These are phyloP conservation scores for Pythium sukuiense DNA, from an alignment of 352 stramenopile genomes.

Conservation along the genomic window DNA sequence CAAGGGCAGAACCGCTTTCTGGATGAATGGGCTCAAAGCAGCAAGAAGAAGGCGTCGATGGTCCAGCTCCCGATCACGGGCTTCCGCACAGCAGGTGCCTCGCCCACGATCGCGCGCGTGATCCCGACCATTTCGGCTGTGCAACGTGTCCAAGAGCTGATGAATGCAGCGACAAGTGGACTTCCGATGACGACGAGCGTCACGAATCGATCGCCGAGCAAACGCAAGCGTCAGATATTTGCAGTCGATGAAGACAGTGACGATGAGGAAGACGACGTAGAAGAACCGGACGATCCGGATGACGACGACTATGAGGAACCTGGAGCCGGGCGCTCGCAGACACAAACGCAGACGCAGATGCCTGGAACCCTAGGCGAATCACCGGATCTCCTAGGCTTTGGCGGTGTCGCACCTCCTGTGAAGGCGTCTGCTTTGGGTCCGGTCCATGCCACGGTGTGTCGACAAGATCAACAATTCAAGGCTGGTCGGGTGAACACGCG, in stretches of 20 bases:
- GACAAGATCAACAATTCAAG: not conserved
- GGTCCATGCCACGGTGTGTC: not conserved
- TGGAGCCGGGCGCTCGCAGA: not conserved
- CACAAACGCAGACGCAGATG: slow-evolving; percentile 12
- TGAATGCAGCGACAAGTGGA: not conserved
- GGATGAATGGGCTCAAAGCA: slow-evolving; percentile 22
- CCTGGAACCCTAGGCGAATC: slow-evolving; percentile 13
- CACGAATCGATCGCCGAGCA: slow-evolving; percentile 9
- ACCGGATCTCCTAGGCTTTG: slow-evolving; percentile 24
- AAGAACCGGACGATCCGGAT: not conserved
- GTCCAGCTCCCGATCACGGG: slow-evolving; percentile 10
- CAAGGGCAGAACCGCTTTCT: slow-evolving; percentile 26
- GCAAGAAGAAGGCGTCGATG: slow-evolving; percentile 12
- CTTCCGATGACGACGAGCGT: not conserved
- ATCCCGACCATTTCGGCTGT: slow-evolving; percentile 21
- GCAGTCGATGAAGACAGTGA: slow-evolving; percentile 14
- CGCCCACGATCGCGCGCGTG: not conserved
- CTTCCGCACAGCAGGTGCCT: not conserved
- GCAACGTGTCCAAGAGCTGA: slow-evolving; percentile 18
- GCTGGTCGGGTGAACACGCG: not conserved
- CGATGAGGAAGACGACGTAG: slow-evolving; percentile 8
- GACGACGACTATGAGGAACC: slow-evolving; percentile 1
- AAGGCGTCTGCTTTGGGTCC: not conserved
- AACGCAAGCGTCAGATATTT: slow-evolving; percentile 29
- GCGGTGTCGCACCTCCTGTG: slow-evolving; percentile 13